phyloP scores from a whole-genome alignment of 805 yeast genomes.

The Candida golubevii region DNA sequence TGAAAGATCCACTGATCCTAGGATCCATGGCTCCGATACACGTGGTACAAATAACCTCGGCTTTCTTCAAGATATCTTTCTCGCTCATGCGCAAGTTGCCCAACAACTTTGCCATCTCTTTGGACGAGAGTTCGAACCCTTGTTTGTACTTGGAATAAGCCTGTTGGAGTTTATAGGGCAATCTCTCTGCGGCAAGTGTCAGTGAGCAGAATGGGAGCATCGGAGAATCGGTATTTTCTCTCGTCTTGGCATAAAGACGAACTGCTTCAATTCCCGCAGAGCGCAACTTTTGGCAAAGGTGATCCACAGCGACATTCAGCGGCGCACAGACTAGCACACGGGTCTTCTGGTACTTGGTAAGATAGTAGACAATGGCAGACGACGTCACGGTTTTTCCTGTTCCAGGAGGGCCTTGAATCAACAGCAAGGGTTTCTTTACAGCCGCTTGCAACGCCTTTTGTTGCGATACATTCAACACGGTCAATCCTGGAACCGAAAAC shows the following conservation, averaged over 20 bases:
- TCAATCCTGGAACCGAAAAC: constrained; percentile 62
- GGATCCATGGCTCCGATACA: constrained; percentile 89
- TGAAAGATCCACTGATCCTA: constrained; percentile 57
- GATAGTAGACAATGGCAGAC: constrained; percentile 78
- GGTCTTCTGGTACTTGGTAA: constrained; percentile 56
- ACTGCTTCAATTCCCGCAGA: constrained; percentile 73
- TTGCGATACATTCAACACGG: constrained; percentile 70
- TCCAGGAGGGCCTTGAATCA: constrained; percentile 81
- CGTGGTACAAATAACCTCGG: constrained; percentile 84
- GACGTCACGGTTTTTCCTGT: constrained; percentile 95
- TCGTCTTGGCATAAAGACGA: constrained; percentile 66
- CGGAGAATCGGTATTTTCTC: constrained; percentile 67
- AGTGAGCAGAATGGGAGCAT: constrained; percentile 8
- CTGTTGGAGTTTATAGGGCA: constrained; percentile 53
- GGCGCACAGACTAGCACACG: constrained; percentile 89
- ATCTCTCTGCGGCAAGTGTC: constrained; percentile 38
- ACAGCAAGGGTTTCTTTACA: constrained; percentile 13
- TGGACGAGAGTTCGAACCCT: constrained; percentile 22
- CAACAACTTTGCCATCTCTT: constrained; percentile 7
- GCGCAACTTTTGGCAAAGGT: constrained; percentile 69
- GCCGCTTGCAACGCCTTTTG: constrained; percentile 57
- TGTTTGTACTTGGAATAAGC: constrained; percentile 19
- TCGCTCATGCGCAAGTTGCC: constrained; percentile 37
- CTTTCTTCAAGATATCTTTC: constrained; percentile 42
- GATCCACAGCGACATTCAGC: constrained; percentile 92